Evolutionary conservation across 108 stramenopile species (phyloP).

Genomic region (Schizochytrium sp.): DNA sequence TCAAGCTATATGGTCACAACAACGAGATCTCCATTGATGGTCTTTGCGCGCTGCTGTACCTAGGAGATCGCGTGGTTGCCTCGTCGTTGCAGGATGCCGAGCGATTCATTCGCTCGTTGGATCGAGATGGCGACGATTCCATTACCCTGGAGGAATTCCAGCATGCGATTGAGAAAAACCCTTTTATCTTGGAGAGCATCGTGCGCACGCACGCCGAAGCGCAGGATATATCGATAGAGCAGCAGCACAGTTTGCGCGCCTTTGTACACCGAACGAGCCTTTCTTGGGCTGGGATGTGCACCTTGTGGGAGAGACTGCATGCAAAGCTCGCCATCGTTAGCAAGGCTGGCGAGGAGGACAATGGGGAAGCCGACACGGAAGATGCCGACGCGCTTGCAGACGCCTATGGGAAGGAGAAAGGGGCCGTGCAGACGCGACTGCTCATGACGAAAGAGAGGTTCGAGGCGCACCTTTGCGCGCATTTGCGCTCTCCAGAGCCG

Average conservation of each 20-base stretch:
- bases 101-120: neutral
- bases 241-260: neutral
- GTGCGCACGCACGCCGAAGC: neutral
- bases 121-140: neutral
- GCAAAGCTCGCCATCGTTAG: too few relatives aligned
- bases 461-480: neutral
- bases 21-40: neutral
- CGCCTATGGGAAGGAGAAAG: neutral
- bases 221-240: neutral
- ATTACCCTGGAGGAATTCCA: neutral
- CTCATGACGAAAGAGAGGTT: neutral
- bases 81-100: constrained; percentile 2
- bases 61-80: neutral
- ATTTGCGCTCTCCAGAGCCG: neutral
- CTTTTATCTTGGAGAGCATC: neutral
- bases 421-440: neutral
- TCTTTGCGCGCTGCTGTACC: neutral
- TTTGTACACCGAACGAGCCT: neutral
- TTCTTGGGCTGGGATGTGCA: neutral
- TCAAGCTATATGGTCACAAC: neutral
- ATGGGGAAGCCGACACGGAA: neutral
- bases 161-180: neutral
- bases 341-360: too few relatives aligned
- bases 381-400: neutral
- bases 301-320: neutral